Percentiles rank a stretch among this genome's conserved stretches.
Conservation (phyloP, 2,329 filamentous ascomycete species). For the Penicillium sp. region DNA sequence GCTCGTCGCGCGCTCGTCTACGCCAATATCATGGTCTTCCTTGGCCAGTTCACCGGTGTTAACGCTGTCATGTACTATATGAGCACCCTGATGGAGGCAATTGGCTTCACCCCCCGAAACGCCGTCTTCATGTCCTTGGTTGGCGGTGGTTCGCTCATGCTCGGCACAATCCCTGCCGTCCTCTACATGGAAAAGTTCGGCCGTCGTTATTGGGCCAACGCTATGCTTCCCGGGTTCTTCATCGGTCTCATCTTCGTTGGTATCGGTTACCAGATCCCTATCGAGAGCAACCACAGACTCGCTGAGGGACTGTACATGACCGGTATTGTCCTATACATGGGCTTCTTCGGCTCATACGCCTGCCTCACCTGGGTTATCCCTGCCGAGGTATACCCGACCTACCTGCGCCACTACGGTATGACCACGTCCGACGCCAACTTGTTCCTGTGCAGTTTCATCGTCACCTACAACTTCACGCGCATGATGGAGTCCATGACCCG, state of each 20-base stretch:
- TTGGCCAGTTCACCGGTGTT: conserved; percentile 68
- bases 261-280: conserved; percentile 56
- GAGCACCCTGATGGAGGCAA: conserved; percentile 62
- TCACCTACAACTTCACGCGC: conserved; percentile 69
- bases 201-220: conserved; percentile 70
- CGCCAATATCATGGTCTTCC: conserved; percentile 65
- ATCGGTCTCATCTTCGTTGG: conserved; percentile 65
- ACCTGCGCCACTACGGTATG: conserved; percentile 70
- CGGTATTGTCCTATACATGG: conserved; percentile 59
- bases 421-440: conserved; percentile 64
- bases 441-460: conserved; percentile 68
- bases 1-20: conserved; percentile 64
- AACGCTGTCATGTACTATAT: conserved; percentile 72
- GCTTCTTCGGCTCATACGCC: conserved; percentile 64
- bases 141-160: conserved; percentile 62
- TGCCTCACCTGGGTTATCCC: conserved; percentile 65
- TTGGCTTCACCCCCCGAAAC: conserved; percentile 61
- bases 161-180: conserved; percentile 65
- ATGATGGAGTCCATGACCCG: conserved; percentile 66
- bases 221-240: conserved; percentile 69
- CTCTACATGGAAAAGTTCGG: conserved; percentile 70
- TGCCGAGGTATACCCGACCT: conserved; percentile 68
- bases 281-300: conserved; percentile 43
- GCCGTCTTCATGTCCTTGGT: conserved; percentile 73
- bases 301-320: conserved; percentile 62